Evolutionary conservation across 2,329 filamentous ascomycete species (phyloP).

Genomic region (Alternaria sp.): DNA sequence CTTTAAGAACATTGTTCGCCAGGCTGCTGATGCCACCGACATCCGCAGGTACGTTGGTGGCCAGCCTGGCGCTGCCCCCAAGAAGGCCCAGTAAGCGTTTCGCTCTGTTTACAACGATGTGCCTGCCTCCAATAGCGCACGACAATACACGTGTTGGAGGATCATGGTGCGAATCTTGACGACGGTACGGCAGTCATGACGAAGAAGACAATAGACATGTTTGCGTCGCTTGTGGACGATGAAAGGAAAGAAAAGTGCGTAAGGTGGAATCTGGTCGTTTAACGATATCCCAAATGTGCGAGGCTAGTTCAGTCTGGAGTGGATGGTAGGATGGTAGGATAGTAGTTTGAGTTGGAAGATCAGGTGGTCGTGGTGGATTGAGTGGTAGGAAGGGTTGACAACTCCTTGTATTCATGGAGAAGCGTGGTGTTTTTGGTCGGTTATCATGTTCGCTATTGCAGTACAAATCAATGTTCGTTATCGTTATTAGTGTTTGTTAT

Average conservation of each 20-base stretch:
- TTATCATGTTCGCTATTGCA: neutral
- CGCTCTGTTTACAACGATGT: conserved; percentile 11
- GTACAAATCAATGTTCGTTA: neutral
- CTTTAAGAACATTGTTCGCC: conserved; percentile 74
- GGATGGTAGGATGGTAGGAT: neutral
- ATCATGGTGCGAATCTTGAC: conserved; percentile 29
- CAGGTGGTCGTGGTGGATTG: neutral
- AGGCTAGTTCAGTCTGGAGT: neutral
- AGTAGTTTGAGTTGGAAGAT: neutral
- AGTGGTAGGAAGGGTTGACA: neutral
- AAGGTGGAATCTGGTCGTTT: conserved; percentile 4
- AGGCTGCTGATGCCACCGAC: conserved; percentile 82
- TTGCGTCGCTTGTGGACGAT: neutral
- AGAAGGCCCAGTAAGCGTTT: conserved; percentile 64
- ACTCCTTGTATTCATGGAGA: neutral
- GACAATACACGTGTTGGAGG: conserved; percentile 20
- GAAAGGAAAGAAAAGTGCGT: conserved; percentile 2
- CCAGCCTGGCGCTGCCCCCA: conserved; percentile 60
- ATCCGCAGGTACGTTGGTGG: conserved; percentile 73
- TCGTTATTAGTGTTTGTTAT: neutral
- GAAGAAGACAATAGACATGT: conserved; percentile 7
- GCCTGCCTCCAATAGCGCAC: conserved; percentile 21
- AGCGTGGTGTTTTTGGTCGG: neutral
- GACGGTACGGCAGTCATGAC: conserved; percentile 32
- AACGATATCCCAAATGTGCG: conserved; percentile 13